These are phyloP conservation scores for Dryadomyces quercus-mongolicae DNA, from an alignment of 2,329 filamentous ascomycete genomes.

Conservation along the genomic window DNA sequence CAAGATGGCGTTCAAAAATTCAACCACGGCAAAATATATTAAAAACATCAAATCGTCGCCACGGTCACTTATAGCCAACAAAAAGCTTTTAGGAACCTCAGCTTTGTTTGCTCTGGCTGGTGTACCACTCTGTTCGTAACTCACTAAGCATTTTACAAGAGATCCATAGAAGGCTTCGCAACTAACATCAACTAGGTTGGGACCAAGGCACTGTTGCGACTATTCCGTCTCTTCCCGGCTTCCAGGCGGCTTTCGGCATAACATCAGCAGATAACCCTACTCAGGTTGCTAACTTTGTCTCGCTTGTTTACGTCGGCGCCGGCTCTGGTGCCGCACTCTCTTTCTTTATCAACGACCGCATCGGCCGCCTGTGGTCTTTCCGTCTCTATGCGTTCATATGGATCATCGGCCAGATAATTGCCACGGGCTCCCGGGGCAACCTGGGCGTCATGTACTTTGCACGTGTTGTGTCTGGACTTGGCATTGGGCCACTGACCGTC, in stretches of 20 bases:
- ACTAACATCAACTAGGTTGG: slow-evolving; percentile 1
- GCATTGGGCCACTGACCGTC: slow-evolving; percentile 26
- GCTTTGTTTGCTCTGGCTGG: not conserved
- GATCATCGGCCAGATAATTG: slow-evolving; percentile 28
- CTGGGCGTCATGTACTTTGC: slow-evolving; percentile 21
- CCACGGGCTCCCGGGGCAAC: slow-evolving; percentile 14
- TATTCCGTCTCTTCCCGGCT: slow-evolving; percentile 9
- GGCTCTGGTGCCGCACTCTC: slow-evolving; percentile 3
- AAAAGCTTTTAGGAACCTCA: not conserved
- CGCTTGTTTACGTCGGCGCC: slow-evolving; percentile 7
- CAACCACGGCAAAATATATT: not conserved
- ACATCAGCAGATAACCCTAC: slow-evolving; percentile 9
- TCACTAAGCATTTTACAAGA: no score
- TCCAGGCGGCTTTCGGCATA: slow-evolving; percentile 6
- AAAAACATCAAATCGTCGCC: not conserved
- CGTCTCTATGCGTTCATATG: slow-evolving; percentile 28
- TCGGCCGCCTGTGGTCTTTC: slow-evolving; percentile 27
- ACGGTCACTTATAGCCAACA: not conserved
- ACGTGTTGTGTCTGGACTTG: slow-evolving; percentile 21
- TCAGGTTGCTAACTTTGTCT: slow-evolving; percentile 8
- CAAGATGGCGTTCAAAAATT: not conserved
- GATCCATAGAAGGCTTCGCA: no score
- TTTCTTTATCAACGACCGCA: slow-evolving; percentile 23
- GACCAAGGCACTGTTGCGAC: slow-evolving; percentile 10
- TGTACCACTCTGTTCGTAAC: not conserved